These are phyloP conservation scores for Coemansia sp. DNA, from an alignment of 192 early-diverging fungal genomes.

Conservation along the genomic window DNA sequence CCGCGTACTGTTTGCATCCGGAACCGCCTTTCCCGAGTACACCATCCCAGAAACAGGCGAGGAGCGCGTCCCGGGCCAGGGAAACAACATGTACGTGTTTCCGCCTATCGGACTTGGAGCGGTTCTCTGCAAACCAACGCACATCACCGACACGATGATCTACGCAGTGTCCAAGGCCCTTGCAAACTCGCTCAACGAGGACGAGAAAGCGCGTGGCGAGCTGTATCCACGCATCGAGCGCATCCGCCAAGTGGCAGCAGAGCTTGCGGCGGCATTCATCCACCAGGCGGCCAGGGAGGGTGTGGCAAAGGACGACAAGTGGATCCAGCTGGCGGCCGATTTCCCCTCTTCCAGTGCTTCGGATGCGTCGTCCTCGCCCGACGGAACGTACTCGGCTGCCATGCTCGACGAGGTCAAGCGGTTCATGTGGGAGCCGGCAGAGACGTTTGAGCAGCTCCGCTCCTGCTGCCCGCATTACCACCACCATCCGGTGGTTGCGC, in stretches of 20 bases:
- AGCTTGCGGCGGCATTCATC: slow-evolving; percentile 74
- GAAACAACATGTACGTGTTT: slow-evolving; percentile 95
- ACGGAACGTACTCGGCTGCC: slow-evolving; percentile 7
- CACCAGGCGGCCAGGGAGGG: slow-evolving; percentile 56
- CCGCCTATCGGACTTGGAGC: slow-evolving; percentile 88
- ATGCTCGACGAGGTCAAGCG: slow-evolving; percentile 11
- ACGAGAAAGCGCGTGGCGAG: slow-evolving; percentile 62
- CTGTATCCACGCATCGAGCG: slow-evolving; percentile 57
- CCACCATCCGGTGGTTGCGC: slow-evolving; percentile 13
- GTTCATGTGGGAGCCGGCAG: slow-evolving; percentile 26
- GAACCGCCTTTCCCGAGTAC: slow-evolving; percentile 85
- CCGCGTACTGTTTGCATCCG: background rate
- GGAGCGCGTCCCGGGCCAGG: slow-evolving; percentile 68
- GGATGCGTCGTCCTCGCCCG: slow-evolving; percentile 1
- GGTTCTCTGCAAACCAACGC: slow-evolving; percentile 65
- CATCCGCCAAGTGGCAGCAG: slow-evolving; percentile 73
- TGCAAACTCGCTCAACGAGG: slow-evolving; percentile 62
- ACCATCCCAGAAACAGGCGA: slow-evolving; percentile 53
- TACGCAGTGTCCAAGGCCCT: slow-evolving; percentile 72
- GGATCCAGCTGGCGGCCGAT: slow-evolving; percentile 35
- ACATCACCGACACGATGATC: slow-evolving; percentile 78
- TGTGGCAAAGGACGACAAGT: slow-evolving; percentile 43
- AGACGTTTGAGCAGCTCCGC: slow-evolving; percentile 27
- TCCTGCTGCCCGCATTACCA: slow-evolving; percentile 16
- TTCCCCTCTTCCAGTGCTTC: background rate